Evolutionary conservation across 805 yeast genomes (phyloP), one percentile per base, ranked within the genome.

Genomic region (Ascoidea asiatica): DNA sequence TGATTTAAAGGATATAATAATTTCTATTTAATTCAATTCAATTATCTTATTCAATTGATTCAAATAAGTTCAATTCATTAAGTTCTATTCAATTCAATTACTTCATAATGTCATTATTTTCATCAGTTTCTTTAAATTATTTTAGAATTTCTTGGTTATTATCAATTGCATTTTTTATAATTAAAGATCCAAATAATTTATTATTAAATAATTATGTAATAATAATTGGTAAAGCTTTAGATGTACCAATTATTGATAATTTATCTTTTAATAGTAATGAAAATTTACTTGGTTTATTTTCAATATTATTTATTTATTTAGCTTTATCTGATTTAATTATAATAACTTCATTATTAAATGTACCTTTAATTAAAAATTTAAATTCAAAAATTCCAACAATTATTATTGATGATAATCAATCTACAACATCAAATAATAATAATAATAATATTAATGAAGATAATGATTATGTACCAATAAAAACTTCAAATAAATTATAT

Each of bases 401-500:
- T 2, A 15, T 29, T 15, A 29, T 29, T 15, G 35, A 29, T 15
- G 15, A 29, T 11, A 15, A 29, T 29, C 8, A 29, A 8, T 11
- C 8, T 15, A 8, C 15, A 29, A 29, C 47, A 7, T 50, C 47
- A 23, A 41, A 45, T 23, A 38, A 41, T 8, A 47, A 49, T 22
- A 8, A 45, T 23, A 37, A 43, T 17, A 50, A 49, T 29, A 23
- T 49, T 6, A 35, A 43, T 8, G 52, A 49, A 21, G 45, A 47
- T 40, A 46, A 49, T 17, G 43, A 46, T 22, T 45, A 47, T 5
- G 21, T 42, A 29, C 44, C 49, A 11, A 39, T 44, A 22, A 43
- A 46, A 3, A 46, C 50, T 23, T 41, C 56, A 6, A 41, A 45
- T 36, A 50, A 49, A 37, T 21, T 49, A n/a, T 49, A 49, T 23